phyloP scores from a whole-genome alignment of 2,329 filamentous ascomycete species.

The Colletotrichum incanum region DNA sequence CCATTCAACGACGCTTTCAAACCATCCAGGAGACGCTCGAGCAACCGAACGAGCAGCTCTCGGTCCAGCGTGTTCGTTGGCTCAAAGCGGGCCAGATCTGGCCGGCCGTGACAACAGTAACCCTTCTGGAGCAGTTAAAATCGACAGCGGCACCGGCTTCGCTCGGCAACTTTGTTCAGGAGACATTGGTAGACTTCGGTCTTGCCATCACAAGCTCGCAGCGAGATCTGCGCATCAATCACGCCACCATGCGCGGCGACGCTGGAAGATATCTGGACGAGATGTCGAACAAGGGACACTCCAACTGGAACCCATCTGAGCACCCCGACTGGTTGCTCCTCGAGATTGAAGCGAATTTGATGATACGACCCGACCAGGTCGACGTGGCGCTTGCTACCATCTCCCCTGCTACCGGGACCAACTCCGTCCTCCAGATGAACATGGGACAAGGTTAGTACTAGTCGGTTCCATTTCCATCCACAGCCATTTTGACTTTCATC shows the following conservation, averaged over 20 bases:
- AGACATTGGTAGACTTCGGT: slow-evolving; percentile 60
- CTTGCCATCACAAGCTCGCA: slow-evolving; percentile 62
- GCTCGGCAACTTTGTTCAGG: slow-evolving; percentile 56
- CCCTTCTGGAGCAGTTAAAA: slow-evolving; percentile 65
- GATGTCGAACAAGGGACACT: slow-evolving; percentile 63
- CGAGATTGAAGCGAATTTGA: slow-evolving; percentile 76
- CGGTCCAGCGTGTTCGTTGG: slow-evolving; percentile 54
- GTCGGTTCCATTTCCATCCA: not conserved
- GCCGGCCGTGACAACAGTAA: slow-evolving; percentile 60
- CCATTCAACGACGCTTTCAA: slow-evolving; percentile 16
- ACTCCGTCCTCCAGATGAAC: slow-evolving; percentile 76
- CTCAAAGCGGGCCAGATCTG: slow-evolving; percentile 59
- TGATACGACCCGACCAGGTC: slow-evolving; percentile 74
- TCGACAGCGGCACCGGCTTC: slow-evolving; percentile 46
- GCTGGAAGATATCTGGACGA: slow-evolving; percentile 58
- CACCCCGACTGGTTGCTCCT: slow-evolving; percentile 76
- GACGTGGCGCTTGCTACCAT: slow-evolving; percentile 75
- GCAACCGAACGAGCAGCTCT: slow-evolving; percentile 3
- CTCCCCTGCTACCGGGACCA: slow-evolving; percentile 63
- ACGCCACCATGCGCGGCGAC: slow-evolving; percentile 48
- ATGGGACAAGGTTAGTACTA: slow-evolving; percentile 72
- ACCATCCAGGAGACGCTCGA: slow-evolving; percentile 17
- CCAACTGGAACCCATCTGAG: slow-evolving; percentile 69
- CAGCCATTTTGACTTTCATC: not conserved
- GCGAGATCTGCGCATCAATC: slow-evolving; percentile 59